Evolutionary conservation across 352 stramenopile genomes (phyloP).

Genomic region (Phytophthora chlamydospora): DNA sequence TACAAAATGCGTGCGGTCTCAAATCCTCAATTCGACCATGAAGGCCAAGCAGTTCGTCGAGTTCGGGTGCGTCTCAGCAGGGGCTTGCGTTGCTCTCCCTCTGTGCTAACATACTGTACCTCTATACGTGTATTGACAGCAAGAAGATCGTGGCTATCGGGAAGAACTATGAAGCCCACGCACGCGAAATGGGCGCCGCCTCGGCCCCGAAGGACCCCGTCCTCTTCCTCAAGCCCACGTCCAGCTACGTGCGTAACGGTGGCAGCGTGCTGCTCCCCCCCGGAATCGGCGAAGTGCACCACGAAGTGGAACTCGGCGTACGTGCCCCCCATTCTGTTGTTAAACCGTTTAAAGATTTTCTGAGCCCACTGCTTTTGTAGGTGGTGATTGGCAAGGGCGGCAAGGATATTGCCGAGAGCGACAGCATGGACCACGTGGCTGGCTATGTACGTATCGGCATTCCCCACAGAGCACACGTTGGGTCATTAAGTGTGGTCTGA

Average conservation of each 20-base stretch:
- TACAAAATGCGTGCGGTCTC: too few relatives aligned
- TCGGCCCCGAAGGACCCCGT: slow-evolving; percentile 74
- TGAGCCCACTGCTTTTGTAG: slow-evolving; percentile 15
- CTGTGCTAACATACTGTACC: background rate
- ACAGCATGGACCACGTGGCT: slow-evolving; percentile 73
- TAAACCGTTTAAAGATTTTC: background rate
- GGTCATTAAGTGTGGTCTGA: background rate
- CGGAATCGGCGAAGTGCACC: slow-evolving; percentile 76
- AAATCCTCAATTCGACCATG: slow-evolving; percentile 11
- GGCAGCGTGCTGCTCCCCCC: slow-evolving; percentile 66
- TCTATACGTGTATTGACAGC: slow-evolving; percentile 24
- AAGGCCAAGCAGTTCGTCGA: slow-evolving; percentile 64
- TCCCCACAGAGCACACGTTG: background rate
- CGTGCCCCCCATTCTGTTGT: slow-evolving; percentile 10
- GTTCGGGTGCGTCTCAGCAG: slow-evolving; percentile 38
- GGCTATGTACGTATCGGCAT: slow-evolving; percentile 52
- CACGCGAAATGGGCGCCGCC: slow-evolving; percentile 74
- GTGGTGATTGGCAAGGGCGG: slow-evolving; percentile 76
- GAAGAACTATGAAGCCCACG: slow-evolving; percentile 88
- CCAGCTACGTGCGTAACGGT: slow-evolving; percentile 66
- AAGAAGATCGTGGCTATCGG: slow-evolving; percentile 88
- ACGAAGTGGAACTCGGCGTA: slow-evolving; percentile 87
- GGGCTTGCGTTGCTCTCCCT: background rate
- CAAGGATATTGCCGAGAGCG: slow-evolving; percentile 62
- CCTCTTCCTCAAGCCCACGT: slow-evolving; percentile 84